Conservation (phyloP, 352 stramenopile species). For the Phytophthora pini region DNA sequence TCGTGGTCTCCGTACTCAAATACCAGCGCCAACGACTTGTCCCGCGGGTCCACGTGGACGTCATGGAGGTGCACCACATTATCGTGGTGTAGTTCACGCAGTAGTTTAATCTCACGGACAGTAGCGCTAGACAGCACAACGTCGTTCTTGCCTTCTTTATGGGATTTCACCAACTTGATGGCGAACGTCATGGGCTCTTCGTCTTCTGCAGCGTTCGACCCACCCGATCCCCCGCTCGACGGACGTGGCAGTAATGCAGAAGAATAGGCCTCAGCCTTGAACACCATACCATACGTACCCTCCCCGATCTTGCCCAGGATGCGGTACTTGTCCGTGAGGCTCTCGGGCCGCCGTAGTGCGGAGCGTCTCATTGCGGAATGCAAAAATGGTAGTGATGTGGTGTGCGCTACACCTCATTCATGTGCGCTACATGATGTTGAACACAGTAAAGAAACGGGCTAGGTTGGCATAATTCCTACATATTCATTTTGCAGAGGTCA, state of each 20-base stretch:
- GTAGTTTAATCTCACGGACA: slow-evolving; percentile 91
- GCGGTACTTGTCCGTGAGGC: slow-evolving; percentile 85
- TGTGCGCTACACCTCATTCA: no score
- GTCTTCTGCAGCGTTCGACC: slow-evolving; percentile 43
- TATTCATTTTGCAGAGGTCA: slow-evolving; percentile 1
- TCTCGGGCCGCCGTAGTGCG: slow-evolving; percentile 67
- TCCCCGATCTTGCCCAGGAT: slow-evolving; percentile 90
- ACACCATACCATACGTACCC: slow-evolving; percentile 91
- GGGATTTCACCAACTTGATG: slow-evolving; percentile 91
- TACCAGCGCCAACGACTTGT: slow-evolving; percentile 86
- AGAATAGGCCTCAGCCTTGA: slow-evolving; percentile 82
- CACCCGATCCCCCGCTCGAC: slow-evolving; percentile 3
- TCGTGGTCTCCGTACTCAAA: slow-evolving; percentile 93
- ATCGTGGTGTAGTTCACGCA: slow-evolving; percentile 88
- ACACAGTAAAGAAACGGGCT: slow-evolving; percentile 12
- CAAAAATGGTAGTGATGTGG: not conserved
- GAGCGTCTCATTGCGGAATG: slow-evolving; percentile 57
- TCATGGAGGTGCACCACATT: slow-evolving; percentile 90
- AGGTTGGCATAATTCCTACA: slow-evolving; percentile 2
- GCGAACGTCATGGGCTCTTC: slow-evolving; percentile 87
- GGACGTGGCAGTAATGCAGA: slow-evolving; percentile 51
- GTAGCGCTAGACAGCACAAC: slow-evolving; percentile 89
- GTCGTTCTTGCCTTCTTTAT: slow-evolving; percentile 92
- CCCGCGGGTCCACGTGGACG: slow-evolving; percentile 84
- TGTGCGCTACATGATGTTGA: not conserved